Evolutionary conservation across 305 asterid species (phyloP).

Genomic region (Fraxinus latifolia): DNA sequence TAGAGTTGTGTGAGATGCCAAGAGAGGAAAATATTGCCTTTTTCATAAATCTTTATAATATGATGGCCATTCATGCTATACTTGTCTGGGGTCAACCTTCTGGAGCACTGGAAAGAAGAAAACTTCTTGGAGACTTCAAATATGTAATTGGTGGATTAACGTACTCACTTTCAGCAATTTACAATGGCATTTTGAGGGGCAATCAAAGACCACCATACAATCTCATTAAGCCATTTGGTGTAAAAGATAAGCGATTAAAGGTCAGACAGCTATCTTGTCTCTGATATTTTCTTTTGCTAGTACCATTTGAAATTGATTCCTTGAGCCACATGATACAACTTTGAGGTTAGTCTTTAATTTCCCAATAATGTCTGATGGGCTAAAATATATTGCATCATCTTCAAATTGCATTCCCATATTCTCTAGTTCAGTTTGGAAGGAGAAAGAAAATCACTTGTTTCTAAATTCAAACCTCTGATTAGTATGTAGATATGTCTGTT

Average conservation of each 20-base stretch:
- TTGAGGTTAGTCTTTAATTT: not conserved
- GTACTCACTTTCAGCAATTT: slow-evolving; percentile 77
- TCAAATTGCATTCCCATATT: not conserved
- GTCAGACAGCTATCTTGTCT: slow-evolving; percentile 34
- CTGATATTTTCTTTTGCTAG: not conserved
- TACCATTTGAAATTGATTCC: slow-evolving; percentile 1
- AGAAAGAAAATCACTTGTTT: not conserved
- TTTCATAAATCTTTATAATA: slow-evolving; percentile 77
- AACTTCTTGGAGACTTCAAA: slow-evolving; percentile 74
- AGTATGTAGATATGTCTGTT: not conserved
- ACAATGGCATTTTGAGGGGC: slow-evolving; percentile 80
- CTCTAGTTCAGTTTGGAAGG: not conserved
- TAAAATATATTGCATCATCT: not conserved
- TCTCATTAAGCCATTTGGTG: slow-evolving; percentile 69
- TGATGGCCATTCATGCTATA: slow-evolving; percentile 84
- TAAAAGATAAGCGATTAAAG: slow-evolving; percentile 57
- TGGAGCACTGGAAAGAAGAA: slow-evolving; percentile 69
- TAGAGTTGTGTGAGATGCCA: slow-evolving; percentile 53
- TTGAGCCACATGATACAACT: not conserved
- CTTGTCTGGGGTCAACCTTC: slow-evolving; percentile 72
- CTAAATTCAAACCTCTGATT: not conserved
- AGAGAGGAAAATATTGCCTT: slow-evolving; percentile 86
- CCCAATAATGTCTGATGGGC: not conserved
- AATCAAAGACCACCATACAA: slow-evolving; percentile 90
- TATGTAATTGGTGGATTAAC: slow-evolving; percentile 87